Conservation (phyloP, 2,329 filamentous ascomycete genomes). For the Xylaria hypoxylon region DNA sequence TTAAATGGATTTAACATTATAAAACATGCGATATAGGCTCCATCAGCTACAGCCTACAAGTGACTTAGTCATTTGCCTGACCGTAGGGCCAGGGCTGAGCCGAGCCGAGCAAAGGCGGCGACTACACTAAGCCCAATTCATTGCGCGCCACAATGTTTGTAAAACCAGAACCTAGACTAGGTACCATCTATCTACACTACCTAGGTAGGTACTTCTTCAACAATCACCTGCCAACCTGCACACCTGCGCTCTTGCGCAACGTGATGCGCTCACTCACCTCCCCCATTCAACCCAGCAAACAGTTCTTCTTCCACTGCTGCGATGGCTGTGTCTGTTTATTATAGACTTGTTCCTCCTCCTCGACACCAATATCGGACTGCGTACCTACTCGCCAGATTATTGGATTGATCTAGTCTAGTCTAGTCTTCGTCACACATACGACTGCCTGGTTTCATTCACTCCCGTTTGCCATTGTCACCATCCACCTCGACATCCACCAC, state of each 20-base stretch:
- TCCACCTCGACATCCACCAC: constrained; percentile 1
- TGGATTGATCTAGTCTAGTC: background rate
- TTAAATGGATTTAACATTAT: too few relatives aligned
- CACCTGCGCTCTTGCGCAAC: constrained; percentile 10
- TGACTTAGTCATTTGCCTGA: too few relatives aligned
- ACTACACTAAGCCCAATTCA: too few relatives aligned
- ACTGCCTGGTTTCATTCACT: background rate
- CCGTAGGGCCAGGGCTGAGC: too few relatives aligned
- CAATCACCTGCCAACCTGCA: constrained; percentile 2
- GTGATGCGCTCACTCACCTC: constrained; percentile 25
- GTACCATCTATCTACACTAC: background rate
- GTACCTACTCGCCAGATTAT: background rate
- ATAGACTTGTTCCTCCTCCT: constrained; percentile 31
- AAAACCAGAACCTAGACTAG: too few relatives aligned
- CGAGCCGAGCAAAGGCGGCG: too few relatives aligned
- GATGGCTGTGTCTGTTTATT: constrained; percentile 40
- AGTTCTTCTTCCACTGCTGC: constrained; percentile 28
- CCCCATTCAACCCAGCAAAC: constrained; percentile 12
- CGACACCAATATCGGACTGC: constrained; percentile 29
- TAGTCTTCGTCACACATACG: background rate
- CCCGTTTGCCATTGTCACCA: constrained; percentile 5
- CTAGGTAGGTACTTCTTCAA: constrained; percentile 1
- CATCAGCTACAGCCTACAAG: too few relatives aligned
- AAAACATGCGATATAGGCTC: too few relatives aligned
- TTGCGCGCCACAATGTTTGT: too few relatives aligned